phyloP scores from a whole-genome alignment of 768 basidiomycete species.

The Boletus pseudopeckii region DNA sequence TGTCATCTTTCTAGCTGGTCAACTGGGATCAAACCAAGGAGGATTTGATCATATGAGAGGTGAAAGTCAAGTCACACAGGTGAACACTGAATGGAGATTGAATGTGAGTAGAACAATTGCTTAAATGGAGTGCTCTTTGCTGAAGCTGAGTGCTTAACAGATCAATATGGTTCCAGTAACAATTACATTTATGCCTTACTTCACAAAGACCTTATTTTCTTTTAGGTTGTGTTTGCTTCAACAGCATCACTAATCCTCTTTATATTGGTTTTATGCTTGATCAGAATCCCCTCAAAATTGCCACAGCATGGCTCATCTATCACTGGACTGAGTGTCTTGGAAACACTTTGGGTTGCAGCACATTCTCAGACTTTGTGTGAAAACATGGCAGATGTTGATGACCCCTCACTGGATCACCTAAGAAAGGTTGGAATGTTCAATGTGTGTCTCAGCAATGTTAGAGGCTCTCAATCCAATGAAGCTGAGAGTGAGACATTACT shows the following conservation, averaged over 20 bases:
- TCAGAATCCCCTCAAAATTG: not conserved
- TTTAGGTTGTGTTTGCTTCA: conserved; percentile 3
- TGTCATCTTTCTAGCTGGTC: conserved; percentile 1
- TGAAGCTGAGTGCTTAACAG: not conserved
- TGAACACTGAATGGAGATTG: conserved; percentile 5
- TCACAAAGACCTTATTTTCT: not conserved
- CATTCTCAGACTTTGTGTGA: too few species aligned
- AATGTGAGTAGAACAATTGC: conserved; percentile 2
- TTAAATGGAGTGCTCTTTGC: not conserved
- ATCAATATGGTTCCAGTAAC: conserved; percentile 15
- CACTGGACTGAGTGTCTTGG: conserved; percentile 2
- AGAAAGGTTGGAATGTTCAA: not conserved
- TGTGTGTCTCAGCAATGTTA: not conserved
- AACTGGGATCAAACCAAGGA: not conserved
- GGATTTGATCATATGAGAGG: conserved; percentile 5
- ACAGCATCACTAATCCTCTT: conserved; percentile 4
- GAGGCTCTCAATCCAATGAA: not conserved
- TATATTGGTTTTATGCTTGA: not conserved
- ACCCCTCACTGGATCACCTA: not conserved
- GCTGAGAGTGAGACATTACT: not conserved
- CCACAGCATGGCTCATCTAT: not conserved
- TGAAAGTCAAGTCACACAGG: conserved; percentile 5
- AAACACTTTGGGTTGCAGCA: too few species aligned
- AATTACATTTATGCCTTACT: too few species aligned
- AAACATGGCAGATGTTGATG: not conserved